Base-by-base conservation (phyloP, 2,329 filamentous ascomycete genomes). In the Hirsutella thompsonii region DNA sequence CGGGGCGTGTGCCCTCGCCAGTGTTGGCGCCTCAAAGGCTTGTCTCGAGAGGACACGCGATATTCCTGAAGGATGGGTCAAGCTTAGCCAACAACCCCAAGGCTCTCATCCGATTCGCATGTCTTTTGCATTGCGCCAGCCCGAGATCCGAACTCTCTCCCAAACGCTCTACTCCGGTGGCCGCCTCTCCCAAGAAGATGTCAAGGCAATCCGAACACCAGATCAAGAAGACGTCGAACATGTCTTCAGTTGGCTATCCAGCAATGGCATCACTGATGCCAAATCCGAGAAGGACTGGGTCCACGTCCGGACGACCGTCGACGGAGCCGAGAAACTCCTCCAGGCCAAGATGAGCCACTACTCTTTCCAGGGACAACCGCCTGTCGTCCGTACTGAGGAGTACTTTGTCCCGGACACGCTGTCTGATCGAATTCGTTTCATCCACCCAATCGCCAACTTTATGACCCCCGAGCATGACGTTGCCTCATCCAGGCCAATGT, bases 361-460 rank as follows among this genome's bases (percentile, higher is more conserved):
- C 47, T 54, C 62, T 10, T 70, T 66, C 45, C 47, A 57, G 4
- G 53, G 53, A 29, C 51, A 57, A 33, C 44, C 48, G 4, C 54
- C 61, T 1, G 59, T 69, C 3, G 54, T 72, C 3, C 62, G 70
- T 11, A 62, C 69, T 3, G 59, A 52, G 10, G 54, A 63, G 16
- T 72, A 74, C 47, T 58, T 58, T 2, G 52, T 72, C 2, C 69
- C 70, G 0, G 55, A 55, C 4, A 45, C 51, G 4, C 54, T 73
- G 5, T 48, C 54, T 2, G 48, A 53, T 2, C 51, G 58, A 42
- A 59, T 73, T 40, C 60, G 59, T 40, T 72, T 72, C 44, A 55
- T 73, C 21, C 62, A 69, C 33, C 69, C 70, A 0, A 52, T 72
- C 34, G 56, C 60, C 42, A 67, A 72, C 55, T 73, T 73, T 42